A percentile compares a stretch with the other conserved stretches of the same genome.
These are phyloP conservation scores for Eragrostis tef DNA, from an alignment of 202 grass and related monocot genomes.

Conservation along the genomic window DNA sequence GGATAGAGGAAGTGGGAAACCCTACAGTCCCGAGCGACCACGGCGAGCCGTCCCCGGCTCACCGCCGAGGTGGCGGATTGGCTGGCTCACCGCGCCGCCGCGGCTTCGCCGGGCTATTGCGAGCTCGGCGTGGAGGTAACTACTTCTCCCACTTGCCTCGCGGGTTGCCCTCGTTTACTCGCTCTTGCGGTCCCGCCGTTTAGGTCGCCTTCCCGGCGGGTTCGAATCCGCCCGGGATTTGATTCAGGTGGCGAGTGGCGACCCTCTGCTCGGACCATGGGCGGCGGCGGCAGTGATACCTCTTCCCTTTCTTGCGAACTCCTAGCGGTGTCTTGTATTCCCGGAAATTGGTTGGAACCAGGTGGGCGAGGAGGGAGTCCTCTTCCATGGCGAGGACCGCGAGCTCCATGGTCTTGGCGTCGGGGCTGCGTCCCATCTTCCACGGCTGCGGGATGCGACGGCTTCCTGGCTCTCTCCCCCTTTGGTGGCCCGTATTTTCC, in stretches of 20 bases:
- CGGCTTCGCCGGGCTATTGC: not conserved
- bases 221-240: constrained; percentile 22
- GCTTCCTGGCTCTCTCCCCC: not conserved
- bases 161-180: no score
- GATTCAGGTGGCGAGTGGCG: not conserved
- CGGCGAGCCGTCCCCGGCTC: not conserved
- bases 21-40: not conserved
- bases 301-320: not conserved
- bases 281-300: not conserved
- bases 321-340: no score
- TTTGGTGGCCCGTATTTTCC: not conserved
- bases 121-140: constrained; percentile 20
- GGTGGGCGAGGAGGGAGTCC: no score
- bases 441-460: not conserved
- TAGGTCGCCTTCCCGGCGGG: constrained; percentile 19
- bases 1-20: not conserved
- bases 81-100: not conserved
- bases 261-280: not conserved
- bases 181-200: not conserved
- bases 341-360: no score
- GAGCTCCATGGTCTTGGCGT: no score
- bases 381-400: no score
- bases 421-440: no score
- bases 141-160: not conserved
- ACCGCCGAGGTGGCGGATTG: not conserved